Base-by-base conservation (phyloP, 192 early-diverging fungal genomes). In the Linnemannia hyalina region DNA sequence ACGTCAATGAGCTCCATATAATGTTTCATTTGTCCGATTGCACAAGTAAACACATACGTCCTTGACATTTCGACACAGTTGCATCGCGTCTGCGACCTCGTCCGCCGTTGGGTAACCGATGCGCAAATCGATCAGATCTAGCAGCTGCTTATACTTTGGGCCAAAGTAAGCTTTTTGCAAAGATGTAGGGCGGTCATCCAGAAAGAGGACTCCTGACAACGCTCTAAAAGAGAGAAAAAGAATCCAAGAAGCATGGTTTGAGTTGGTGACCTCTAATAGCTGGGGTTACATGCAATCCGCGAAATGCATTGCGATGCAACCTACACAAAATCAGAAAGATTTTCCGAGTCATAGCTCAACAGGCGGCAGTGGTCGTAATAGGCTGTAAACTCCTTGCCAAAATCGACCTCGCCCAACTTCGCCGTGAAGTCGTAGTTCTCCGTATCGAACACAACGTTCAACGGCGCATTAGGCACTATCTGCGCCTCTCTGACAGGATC, bases 381-480 rank as follows among this genome's bases (percentile, higher is more conserved):
- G n/a, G 63, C 23, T 65, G 18, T 65, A n/a, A 65, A 65, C 63
- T 65, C 29, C 9, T 32, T 65, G 63, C 63, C 63, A 65, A 65
- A 2, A 32, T 65, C 29, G 9, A 65, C 29, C n/a, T 32, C 26
- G 63, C 63, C 63, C n/a, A 65, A 65, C 29, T 65, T 65, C 8
- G 63, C 63, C 9, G n/a, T 65, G 23, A 65, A 65, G 13, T 65
- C 63, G 3, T 22, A 65, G 22, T 65, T 20, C 63, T 65, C 63
- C 63, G 20, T 11, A 65, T 65, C 63, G 3, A 16, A 65, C 63
- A 23, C 63, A 65, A 65, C 23, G 29, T 65, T 65, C 63, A 65
- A 16, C 4, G 63, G 63, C 63, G 63, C 63, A 65, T 65, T 65
- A 65, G 63, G 63, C 23, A 65, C n/a, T 65, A 2, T 65, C 63